These are phyloP conservation scores for Gnomoniopsis smithogilvyi DNA, from an alignment of 2,329 filamentous ascomycete genomes.

Conservation along the genomic window DNA sequence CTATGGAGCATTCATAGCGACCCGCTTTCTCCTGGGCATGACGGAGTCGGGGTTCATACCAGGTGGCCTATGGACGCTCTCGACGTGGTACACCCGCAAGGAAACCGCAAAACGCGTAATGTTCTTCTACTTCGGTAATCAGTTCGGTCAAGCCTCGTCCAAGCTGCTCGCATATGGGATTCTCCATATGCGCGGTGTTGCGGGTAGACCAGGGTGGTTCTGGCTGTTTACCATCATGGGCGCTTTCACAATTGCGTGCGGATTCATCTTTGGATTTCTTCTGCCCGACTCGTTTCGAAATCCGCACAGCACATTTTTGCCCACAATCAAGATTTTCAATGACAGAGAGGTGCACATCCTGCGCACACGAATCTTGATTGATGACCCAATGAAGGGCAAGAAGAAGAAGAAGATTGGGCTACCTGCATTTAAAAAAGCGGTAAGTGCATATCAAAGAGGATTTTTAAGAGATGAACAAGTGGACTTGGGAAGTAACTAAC, in stretches of 20 bases:
- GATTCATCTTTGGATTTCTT: conserved; percentile 27
- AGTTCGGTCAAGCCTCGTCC: conserved; percentile 26
- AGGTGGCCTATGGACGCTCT: conserved; percentile 32
- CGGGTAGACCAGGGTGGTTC: conserved; percentile 17
- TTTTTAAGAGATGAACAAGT: too few relatives aligned
- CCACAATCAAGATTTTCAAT: background rate
- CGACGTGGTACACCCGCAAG: conserved; percentile 38
- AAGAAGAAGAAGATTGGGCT: conserved; percentile 27
- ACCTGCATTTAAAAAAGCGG: conserved; percentile 31
- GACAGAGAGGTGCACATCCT: conserved; percentile 30
- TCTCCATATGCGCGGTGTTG: conserved; percentile 6
- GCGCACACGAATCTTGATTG: conserved; percentile 28
- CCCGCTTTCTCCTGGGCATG: conserved; percentile 36
- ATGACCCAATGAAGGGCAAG: conserved; percentile 33
- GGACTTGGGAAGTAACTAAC: too few relatives aligned
- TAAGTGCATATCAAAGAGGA: too few relatives aligned
- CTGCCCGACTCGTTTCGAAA: conserved; percentile 25
- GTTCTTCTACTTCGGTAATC: conserved; percentile 41
- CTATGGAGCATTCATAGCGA: conserved; percentile 32
- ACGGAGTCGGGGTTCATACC: conserved; percentile 41
- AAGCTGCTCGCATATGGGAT: conserved; percentile 17
- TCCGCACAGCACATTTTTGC: background rate
- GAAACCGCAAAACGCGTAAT: conserved; percentile 38
- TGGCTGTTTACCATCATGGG: conserved; percentile 19
- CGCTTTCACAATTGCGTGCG: conserved; percentile 21